Evolutionary conservation across 176 grass and related monocot genomes (phyloP), one percentile per base, ranked within the genome.

Genomic region (Ananas comosus): DNA sequence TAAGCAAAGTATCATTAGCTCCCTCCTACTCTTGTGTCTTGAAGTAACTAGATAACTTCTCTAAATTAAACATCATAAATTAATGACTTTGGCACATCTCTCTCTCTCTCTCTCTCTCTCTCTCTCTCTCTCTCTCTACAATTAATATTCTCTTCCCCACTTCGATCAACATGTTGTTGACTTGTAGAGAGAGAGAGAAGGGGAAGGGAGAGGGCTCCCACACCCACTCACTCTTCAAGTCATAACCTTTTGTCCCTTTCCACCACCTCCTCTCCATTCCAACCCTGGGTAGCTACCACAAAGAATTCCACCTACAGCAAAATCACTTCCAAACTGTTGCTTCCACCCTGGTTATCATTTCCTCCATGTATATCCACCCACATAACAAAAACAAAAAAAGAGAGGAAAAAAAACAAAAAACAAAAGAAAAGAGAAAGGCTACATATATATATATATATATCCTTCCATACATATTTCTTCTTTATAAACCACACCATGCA

Each of bases 171-270:
- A 76, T 54, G 54, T 27, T 57, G 79, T 66, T 8, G 69, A 73
- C 27, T 56, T 42, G 1, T 33, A 61, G 56, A 64, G 47, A 29
- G 58, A 51, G 72, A 64, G 25, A 76, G 61, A 59, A 64, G 61
- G 54, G 50, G 51, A 69, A 68, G 78, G 78, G 64, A 53, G 49
- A 73, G 70, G 47, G 81, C 77, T 86, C 81, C 74, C 74, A 88
- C 85, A 88, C 85, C 91, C 91, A 91, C 91, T 91, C 82, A 91
- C 86, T 88, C 77, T 72, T 81, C 83, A 85, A 88, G 88, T 96
- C 82, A 91, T 87, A 76, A 76, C 70, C 67, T 81, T 80, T 72
- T 87, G 72, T 69, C 70, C 70, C 81, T 80, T 72, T 70, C 82
- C 72, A 89, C 70, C 81, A 64, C 54, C 64, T 53, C 64, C 23